A percentile compares a stretch with the other conserved stretches of the same genome.
phyloP scores from a whole-genome alignment of 2,329 filamentous ascomycete species.

The Aspergillus fumigatus region DNA sequence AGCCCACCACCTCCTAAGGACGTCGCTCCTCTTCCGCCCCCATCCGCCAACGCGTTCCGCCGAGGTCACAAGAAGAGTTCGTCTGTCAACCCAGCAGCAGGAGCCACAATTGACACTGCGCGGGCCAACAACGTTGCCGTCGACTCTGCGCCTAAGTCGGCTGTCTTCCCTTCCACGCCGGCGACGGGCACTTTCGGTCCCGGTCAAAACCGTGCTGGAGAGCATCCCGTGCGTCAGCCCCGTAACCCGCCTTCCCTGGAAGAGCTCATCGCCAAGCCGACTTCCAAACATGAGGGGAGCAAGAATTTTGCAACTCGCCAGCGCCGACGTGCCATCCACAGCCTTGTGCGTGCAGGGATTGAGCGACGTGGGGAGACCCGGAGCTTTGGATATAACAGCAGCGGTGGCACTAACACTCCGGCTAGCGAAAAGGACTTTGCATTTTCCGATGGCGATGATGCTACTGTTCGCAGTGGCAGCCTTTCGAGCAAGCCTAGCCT shows the following conservation, averaged over 20 bases:
- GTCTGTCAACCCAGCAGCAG: conserved; percentile 59
- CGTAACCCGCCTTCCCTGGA: conserved; percentile 88
- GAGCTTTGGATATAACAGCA: conserved; percentile 60
- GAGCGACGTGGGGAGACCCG: conserved; percentile 72
- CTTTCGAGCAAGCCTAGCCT: conserved; percentile 70
- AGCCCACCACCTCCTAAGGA: conserved; percentile 66
- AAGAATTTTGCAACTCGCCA: conserved; percentile 94
- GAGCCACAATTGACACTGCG: conserved; percentile 41
- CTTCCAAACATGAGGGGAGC: conserved; percentile 89
- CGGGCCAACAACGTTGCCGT: conserved; percentile 49
- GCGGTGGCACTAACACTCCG: conserved; percentile 75
- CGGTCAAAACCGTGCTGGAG: conserved; percentile 85
- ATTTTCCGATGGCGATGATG: conserved; percentile 71
- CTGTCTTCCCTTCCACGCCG: conserved; percentile 74
- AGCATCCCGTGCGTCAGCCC: conserved; percentile 90
- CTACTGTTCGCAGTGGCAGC: conserved; percentile 71
- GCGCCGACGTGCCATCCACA: conserved; percentile 85
- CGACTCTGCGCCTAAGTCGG: conserved; percentile 66
- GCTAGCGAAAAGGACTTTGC: conserved; percentile 74
- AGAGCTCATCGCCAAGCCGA: conserved; percentile 84
- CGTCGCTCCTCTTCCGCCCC: conserved; percentile 71
- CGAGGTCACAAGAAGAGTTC: conserved; percentile 88
- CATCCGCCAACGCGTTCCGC: conserved; percentile 87
- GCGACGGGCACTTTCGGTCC: conserved; percentile 84
- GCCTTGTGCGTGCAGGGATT: conserved; percentile 82